phyloP scores from a whole-genome alignment of 2,329 filamentous ascomycete genomes.

The Trichophyton simii region DNA sequence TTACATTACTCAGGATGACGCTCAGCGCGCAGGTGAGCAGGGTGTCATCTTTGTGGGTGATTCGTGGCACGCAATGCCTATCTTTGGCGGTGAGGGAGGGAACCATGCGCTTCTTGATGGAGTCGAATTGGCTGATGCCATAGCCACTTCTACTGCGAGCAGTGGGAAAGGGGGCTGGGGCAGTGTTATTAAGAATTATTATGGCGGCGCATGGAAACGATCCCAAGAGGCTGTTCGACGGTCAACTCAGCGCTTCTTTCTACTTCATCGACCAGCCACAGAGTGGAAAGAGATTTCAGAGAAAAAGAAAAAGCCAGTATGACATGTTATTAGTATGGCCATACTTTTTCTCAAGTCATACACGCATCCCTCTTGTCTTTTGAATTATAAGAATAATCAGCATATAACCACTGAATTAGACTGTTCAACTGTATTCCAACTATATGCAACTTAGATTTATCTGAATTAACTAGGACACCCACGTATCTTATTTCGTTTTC shows the following conservation, averaged over 20 bases:
- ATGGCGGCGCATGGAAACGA: background rate
- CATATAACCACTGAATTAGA: background rate
- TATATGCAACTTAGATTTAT: background rate
- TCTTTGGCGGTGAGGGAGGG: background rate
- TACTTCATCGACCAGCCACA: background rate
- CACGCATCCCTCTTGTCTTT: too few relatives aligned
- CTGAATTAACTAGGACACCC: background rate
- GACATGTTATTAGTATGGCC: background rate
- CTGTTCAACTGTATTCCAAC: background rate
- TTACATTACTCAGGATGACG: background rate
- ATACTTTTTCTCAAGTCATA: background rate
- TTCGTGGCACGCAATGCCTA: background rate
- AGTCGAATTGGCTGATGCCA: background rate
- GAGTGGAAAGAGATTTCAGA: background rate
- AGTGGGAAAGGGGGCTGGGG: background rate
- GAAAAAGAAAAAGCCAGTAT: background rate
- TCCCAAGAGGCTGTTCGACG: background rate
- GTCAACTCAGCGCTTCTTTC: background rate
- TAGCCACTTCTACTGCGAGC: background rate
- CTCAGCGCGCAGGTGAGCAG: background rate
- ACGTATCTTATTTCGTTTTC: background rate
- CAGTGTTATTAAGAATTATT: background rate
- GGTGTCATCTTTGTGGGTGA: background rate
- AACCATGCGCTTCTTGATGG: background rate
- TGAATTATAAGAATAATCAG: background rate